Conservation (phyloP, 495 filamentous ascomycete genomes). For the Viridothelium virens region DNA sequence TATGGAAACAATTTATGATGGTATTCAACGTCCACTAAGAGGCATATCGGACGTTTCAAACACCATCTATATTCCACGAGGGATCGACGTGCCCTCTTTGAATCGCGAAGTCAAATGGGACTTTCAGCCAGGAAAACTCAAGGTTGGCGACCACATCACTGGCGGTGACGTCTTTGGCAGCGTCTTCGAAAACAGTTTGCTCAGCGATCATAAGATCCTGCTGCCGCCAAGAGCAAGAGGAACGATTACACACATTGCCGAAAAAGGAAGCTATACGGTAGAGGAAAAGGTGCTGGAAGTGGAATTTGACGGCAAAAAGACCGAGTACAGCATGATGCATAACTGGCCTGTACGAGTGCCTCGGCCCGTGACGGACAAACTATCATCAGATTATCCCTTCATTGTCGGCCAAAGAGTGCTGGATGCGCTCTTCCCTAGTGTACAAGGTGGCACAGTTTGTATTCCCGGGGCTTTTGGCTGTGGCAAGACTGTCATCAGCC, state of each 20-base stretch:
- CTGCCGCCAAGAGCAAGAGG: slow-evolving; percentile 86
- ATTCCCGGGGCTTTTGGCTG: slow-evolving; percentile 99
- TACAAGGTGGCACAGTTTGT: slow-evolving; percentile 93
- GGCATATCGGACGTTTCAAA: slow-evolving; percentile 67
- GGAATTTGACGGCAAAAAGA: slow-evolving; percentile 94
- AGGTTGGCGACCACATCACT: slow-evolving; percentile 94
- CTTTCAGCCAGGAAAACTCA: slow-evolving; percentile 73
- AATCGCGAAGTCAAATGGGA: slow-evolving; percentile 90
- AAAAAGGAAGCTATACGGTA: slow-evolving; percentile 86
- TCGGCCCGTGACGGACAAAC: slow-evolving; percentile 80
- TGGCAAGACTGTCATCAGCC: slow-evolving; percentile 98
- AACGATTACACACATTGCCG: slow-evolving; percentile 82
- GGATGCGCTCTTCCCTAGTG: slow-evolving; percentile 95
- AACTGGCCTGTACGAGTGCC: slow-evolving; percentile 98
- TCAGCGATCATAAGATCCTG: slow-evolving; percentile 90
- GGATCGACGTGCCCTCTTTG: slow-evolving; percentile 80
- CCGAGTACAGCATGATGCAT: slow-evolving; percentile 94
- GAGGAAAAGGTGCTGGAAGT: slow-evolving; percentile 91
- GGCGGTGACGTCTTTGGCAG: slow-evolving; percentile 91
- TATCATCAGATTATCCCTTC: slow-evolving; percentile 78
- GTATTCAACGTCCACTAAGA: slow-evolving; percentile 90
- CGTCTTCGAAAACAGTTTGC: slow-evolving; percentile 92
- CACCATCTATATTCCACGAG: slow-evolving; percentile 95
- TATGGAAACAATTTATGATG: slow-evolving; percentile 99
- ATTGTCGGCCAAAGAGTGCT: slow-evolving; percentile 94